These are phyloP conservation scores for Trypanosoma rangeli DNA, from an alignment of 208 protist genomes.

Conservation along the genomic window DNA sequence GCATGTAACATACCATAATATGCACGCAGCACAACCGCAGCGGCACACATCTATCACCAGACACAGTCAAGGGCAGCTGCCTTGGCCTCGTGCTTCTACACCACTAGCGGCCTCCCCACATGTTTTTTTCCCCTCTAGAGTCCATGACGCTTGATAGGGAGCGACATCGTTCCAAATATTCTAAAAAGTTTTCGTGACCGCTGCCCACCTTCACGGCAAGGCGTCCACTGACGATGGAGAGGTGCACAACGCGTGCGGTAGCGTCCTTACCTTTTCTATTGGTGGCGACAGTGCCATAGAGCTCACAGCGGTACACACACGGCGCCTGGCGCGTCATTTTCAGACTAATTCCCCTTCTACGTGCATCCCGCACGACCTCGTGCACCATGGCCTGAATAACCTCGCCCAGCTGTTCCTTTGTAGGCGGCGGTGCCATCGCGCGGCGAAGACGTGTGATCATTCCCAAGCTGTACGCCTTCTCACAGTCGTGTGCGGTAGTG, in stretches of 20 bases:
- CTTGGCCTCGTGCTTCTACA: no score
- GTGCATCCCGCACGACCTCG: conserved; percentile 33
- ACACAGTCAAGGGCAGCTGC: no score
- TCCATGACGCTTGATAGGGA: conserved; percentile 2
- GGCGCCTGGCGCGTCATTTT: conserved; percentile 34
- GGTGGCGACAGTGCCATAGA: background rate
- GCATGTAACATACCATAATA: no score
- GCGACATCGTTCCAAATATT: conserved; percentile 59
- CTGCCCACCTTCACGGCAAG: conserved; percentile 59
- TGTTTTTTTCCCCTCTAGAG: background rate
- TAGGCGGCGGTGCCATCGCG: conserved; percentile 62
- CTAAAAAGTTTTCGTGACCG: conserved; percentile 69
- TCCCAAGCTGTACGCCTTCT: conserved; percentile 16
- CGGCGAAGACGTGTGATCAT: conserved; percentile 57
- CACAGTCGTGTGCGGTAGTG: background rate
- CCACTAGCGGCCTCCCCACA: background rate
- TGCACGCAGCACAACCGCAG: no score
- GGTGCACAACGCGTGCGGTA: conserved; percentile 38
- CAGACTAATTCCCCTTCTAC: conserved; percentile 23
- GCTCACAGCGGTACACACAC: conserved; percentile 41
- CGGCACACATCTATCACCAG: no score
- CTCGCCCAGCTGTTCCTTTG: conserved; percentile 45
- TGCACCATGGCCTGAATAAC: conserved; percentile 80
- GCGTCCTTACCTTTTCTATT: conserved; percentile 14
- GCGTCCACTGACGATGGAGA: conserved; percentile 63